These are phyloP conservation scores for Colletotrichum higginsianum DNA, from an alignment of 2,329 filamentous ascomycete species.

Conservation along the genomic window DNA sequence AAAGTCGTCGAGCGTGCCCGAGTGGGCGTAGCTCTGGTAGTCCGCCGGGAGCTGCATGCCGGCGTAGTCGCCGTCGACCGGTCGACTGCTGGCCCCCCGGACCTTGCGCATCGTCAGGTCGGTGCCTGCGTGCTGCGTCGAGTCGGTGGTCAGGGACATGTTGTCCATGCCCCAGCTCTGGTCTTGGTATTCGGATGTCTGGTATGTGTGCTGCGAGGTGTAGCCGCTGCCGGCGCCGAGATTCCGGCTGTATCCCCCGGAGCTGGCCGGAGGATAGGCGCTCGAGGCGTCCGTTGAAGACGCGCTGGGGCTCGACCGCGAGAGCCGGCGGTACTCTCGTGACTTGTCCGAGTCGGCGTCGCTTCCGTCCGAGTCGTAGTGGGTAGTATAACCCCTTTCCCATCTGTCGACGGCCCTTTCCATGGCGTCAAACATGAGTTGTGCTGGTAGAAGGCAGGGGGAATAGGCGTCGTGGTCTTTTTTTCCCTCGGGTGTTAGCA, in stretches of 20 bases:
- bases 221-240: conserved; percentile 26
- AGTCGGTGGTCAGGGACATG: conserved; percentile 23
- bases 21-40: conserved; percentile 29
- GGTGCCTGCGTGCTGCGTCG: conserved; percentile 3
- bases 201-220: conserved; percentile 18
- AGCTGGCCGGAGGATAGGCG: conserved; percentile 26
- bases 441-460: conserved; percentile 33
- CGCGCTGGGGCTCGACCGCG: conserved; percentile 32
- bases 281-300: conserved; percentile 38
- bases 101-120: neutral
- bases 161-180: conserved; percentile 33
- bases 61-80: conserved; percentile 17
- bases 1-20: conserved; percentile 31
- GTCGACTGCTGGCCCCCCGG: conserved; percentile 4
- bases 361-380: conserved; percentile 39
- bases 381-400: conserved; percentile 33
- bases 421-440: conserved; percentile 41
- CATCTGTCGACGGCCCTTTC: conserved; percentile 37
- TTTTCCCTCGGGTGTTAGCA: neutral
- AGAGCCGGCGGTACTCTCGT: conserved; percentile 33
- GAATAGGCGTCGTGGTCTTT: conserved; percentile 40
- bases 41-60: conserved; percentile 26
- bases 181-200: conserved; percentile 32
- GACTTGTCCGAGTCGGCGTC: conserved; percentile 38
- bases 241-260: conserved; percentile 31